Evolutionary conservation across 768 basidiomycete genomes (phyloP).

Genomic region (Termitomyces sp.): DNA sequence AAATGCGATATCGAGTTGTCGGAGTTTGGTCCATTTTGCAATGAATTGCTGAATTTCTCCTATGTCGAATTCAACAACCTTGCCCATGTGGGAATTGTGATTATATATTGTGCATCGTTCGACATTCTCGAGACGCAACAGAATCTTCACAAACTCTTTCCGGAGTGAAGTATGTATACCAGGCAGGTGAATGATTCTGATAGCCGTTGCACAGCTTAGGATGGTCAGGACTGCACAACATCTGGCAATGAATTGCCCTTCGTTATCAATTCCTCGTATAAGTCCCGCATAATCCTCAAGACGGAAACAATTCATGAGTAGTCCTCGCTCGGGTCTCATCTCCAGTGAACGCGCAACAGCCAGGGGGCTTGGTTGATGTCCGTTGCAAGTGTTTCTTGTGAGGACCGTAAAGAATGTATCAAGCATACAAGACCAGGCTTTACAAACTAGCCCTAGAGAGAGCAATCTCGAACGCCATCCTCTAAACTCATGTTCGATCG

Average conservation of each 20-base stretch:
- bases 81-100: slow-evolving; percentile 2
- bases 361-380: neutral
- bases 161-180: slow-evolving; percentile 3
- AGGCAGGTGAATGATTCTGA: neutral
- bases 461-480: slow-evolving; percentile 7
- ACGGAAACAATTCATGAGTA: slow-evolving; percentile 4
- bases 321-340: slow-evolving; percentile 7
- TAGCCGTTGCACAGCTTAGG: slow-evolving; percentile 1
- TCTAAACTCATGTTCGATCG: neutral
- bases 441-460: slow-evolving; percentile 8
- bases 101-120: slow-evolving; percentile 5
- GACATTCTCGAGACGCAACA: neutral
- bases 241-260: neutral
- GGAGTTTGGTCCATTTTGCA: neutral
- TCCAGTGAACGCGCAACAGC: slow-evolving; percentile 3
- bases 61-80: neutral
- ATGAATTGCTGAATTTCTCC: slow-evolving; percentile 6
- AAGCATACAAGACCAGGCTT: slow-evolving; percentile 9
- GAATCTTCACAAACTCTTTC: neutral
- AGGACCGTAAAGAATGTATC: slow-evolving; percentile 8
- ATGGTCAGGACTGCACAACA: slow-evolving; percentile 5
- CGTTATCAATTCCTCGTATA: neutral
- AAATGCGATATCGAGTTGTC: slow-evolving; percentile 1
- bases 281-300: slow-evolving; percentile 1
- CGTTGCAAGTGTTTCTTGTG: neutral